Conservation (phyloP, 2,329 filamentous ascomycete species). For the Trichoderma sp. region DNA sequence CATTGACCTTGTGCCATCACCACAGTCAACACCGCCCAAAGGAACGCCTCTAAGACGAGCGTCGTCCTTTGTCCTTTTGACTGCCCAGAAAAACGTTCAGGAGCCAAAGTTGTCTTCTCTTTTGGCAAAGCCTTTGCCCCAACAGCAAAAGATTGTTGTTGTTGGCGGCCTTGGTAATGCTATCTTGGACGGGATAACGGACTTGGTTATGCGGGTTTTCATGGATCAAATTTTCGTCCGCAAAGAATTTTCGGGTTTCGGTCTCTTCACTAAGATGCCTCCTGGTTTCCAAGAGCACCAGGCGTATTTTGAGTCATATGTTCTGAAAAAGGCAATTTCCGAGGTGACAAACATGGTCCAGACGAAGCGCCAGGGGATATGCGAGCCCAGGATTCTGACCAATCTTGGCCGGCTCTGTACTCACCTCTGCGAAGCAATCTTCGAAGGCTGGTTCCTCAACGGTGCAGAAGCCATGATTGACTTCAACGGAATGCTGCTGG, state of each 20-base stretch:
- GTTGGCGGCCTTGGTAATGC: constrained; percentile 62
- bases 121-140: constrained; percentile 37
- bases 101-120: constrained; percentile 62
- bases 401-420: constrained; percentile 81
- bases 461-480: constrained; percentile 82
- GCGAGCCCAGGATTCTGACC: constrained; percentile 80
- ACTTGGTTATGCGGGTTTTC: constrained; percentile 78
- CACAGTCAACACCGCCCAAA: constrained; percentile 48
- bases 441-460: constrained; percentile 94
- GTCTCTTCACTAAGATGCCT: constrained; percentile 82
- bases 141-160: constrained; percentile 48
- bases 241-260: constrained; percentile 89
- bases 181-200: constrained; percentile 74
- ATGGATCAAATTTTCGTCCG: constrained; percentile 80
- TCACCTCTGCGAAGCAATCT: constrained; percentile 86
- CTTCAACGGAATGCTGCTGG: constrained; percentile 80
- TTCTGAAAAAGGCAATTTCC: constrained; percentile 73
- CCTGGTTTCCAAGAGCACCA: constrained; percentile 94
- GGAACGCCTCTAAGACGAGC: constrained; percentile 72
- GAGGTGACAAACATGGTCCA: constrained; percentile 71
- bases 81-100: constrained; percentile 63
- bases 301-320: constrained; percentile 90
- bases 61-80: constrained; percentile 89
- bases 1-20: constrained; percentile 52
- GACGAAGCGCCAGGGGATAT: constrained; percentile 69